These are phyloP conservation scores for Leishmania amazonensis DNA, from an alignment of 208 protist genomes.

Conservation along the genomic window DNA sequence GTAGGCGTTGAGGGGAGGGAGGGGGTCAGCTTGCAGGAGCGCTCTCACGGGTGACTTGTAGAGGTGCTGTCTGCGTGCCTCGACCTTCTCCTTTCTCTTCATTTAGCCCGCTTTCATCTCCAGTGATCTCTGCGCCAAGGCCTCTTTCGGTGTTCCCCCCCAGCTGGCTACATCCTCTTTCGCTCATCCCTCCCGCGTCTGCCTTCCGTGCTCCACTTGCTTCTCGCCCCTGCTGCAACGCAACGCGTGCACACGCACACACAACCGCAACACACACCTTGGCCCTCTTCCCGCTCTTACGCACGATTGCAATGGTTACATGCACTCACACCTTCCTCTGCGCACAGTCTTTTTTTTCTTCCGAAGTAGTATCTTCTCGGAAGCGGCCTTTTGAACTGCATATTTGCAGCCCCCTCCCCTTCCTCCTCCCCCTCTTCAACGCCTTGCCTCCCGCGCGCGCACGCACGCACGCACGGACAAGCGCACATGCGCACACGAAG, in stretches of 20 bases:
- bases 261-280: background rate
- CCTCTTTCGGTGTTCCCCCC: constrained; percentile 9
- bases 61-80: background rate
- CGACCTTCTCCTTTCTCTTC: constrained; percentile 8
- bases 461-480: background rate
- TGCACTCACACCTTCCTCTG: background rate
- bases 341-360: background rate
- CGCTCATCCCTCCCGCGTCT: background rate
- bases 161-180: background rate
- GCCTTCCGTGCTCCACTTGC: background rate
- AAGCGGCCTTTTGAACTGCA: background rate
- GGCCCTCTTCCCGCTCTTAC: background rate
- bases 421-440: background rate
- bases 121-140: background rate
- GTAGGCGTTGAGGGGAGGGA: background rate
- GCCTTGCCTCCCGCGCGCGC: background rate
- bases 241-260: background rate
- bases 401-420: background rate
- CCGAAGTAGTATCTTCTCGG: background rate
- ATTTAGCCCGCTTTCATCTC: background rate
- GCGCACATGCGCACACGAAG: background rate
- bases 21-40: background rate
- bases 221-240: background rate
- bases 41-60: background rate
- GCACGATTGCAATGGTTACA: background rate